Evolutionary conservation across 2,329 filamentous ascomycete species (phyloP).

Genomic region (Pseudogymnoascus sp.): DNA sequence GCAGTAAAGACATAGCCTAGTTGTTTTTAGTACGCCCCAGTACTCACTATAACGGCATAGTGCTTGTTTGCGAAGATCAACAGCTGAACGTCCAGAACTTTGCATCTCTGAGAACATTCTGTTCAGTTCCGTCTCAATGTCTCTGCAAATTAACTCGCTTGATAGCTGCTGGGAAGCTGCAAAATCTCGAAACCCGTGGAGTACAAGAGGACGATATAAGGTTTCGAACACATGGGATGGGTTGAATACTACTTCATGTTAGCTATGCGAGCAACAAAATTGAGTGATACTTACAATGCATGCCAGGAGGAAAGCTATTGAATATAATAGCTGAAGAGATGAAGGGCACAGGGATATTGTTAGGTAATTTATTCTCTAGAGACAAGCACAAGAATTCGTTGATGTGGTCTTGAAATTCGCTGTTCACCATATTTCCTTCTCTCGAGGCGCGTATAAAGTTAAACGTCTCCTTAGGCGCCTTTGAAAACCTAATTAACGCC

Average conservation of each 20-base stretch:
- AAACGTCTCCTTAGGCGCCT: constrained; percentile 11
- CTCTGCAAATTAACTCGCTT: constrained; percentile 13
- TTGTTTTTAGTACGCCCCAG: constrained; percentile 12
- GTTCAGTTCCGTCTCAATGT: constrained; percentile 14
- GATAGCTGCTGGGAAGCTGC: constrained; percentile 11
- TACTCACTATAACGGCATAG: constrained; percentile 12
- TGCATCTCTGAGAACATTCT: constrained; percentile 16
- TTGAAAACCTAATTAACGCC: constrained; percentile 12
- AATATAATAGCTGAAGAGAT: constrained; percentile 19
- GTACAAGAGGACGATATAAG: constrained; percentile 13
- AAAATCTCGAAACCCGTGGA: constrained; percentile 13
- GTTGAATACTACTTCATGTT: constrained; percentile 13
- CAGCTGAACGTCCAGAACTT: constrained; percentile 10
- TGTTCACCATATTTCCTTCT: constrained; percentile 10
- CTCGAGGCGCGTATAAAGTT: constrained; percentile 17
- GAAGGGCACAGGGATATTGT: constrained; percentile 14
- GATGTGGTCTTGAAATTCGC: constrained; percentile 15
- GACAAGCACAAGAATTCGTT: constrained; percentile 12
- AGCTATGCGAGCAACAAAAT: neutral
- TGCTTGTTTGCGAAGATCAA: constrained; percentile 11
- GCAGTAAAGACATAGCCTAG: constrained; percentile 11
- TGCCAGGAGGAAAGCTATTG: constrained; percentile 19
- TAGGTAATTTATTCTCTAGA: constrained; percentile 12
- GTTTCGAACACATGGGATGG: constrained; percentile 15
- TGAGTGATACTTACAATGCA: constrained; percentile 18